A percentile compares a stretch with the other conserved stretches of the same genome.
Evolutionary conservation across 495 filamentous ascomycete genomes (phyloP).

Genomic region (Xylaria palmicola): DNA sequence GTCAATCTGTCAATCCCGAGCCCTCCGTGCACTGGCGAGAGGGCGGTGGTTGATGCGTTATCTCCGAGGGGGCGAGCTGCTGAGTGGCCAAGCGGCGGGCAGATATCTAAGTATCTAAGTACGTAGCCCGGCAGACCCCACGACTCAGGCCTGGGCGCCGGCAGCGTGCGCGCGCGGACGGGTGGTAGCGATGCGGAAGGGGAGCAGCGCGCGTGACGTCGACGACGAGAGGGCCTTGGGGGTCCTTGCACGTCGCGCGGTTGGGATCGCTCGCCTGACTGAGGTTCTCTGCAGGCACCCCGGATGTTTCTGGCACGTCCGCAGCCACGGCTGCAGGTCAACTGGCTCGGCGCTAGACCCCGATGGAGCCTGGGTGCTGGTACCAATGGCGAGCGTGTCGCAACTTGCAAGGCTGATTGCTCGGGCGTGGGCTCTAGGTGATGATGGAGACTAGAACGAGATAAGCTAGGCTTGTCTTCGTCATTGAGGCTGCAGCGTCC

Average conservation of each 20-base stretch:
- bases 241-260: slow-evolving; percentile 5
- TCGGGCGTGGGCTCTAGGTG: slow-evolving; percentile 46
- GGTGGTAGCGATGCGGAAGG: background rate
- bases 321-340: slow-evolving; percentile 14
- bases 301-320: slow-evolving; percentile 12
- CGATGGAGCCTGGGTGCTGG: slow-evolving; percentile 14
- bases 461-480: slow-evolving; percentile 54
- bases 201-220: slow-evolving; percentile 5
- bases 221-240: slow-evolving; percentile 5
- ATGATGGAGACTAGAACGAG: slow-evolving; percentile 50
- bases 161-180: background rate
- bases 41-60: slow-evolving; percentile 4
- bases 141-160: background rate
- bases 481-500: slow-evolving; percentile 40
- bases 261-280: slow-evolving; percentile 13
- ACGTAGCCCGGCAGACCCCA: background rate
- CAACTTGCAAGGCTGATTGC: slow-evolving; percentile 14
- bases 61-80: background rate
- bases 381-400: slow-evolving; percentile 21
- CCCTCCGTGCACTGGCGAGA: background rate
- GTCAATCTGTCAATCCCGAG: background rate
- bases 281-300: slow-evolving; percentile 11
- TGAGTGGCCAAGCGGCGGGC: background rate
- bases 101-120: background rate
- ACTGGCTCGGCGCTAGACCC: slow-evolving; percentile 23